A percentile compares a stretch with the other conserved stretches of the same genome.
Evolutionary conservation across 805 yeast genomes (phyloP).

Genomic region (Ogataea nakhonphanomensis): DNA sequence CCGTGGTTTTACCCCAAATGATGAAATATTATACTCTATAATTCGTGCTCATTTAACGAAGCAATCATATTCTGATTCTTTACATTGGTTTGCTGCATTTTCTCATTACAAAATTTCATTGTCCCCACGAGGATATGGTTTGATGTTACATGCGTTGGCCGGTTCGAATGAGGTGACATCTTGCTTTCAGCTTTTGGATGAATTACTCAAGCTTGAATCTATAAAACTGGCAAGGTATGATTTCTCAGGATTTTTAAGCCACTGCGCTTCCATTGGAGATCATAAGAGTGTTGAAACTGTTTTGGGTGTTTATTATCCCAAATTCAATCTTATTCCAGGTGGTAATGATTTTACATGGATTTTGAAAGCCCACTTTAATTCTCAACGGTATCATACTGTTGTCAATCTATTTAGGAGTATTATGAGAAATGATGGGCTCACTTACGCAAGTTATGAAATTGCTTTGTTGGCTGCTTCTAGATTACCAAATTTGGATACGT

Average conservation of each 20-base stretch:
- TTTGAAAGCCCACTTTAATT: conserved; percentile 23
- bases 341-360: conserved; percentile 24
- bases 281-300: conserved; percentile 24
- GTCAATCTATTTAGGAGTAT: conserved; percentile 16
- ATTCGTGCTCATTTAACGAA: conserved; percentile 39
- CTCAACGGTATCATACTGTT: conserved; percentile 24
- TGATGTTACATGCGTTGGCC: conserved; percentile 35
- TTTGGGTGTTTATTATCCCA: conserved; percentile 23
- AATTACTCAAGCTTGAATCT: conserved; percentile 15
- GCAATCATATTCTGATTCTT: conserved; percentile 36
- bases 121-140: conserved; percentile 28
- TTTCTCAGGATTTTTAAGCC: conserved; percentile 21
- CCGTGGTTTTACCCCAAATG: conserved; percentile 47
- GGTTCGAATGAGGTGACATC: conserved; percentile 36
- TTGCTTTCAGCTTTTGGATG: conserved; percentile 33
- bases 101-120: conserved; percentile 31
- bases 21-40: conserved; percentile 42
- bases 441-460: conserved; percentile 15
- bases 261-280: conserved; percentile 24
- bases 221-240: conserved; percentile 11
- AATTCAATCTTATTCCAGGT: conserved; percentile 17
- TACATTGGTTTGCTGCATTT: conserved; percentile 36
- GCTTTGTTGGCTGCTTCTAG: conserved; percentile 26
- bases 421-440: conserved; percentile 6
- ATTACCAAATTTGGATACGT: conserved; percentile 13